Conservation (phyloP, 2,329 filamentous ascomycete species). For the Penicillium polonicum region DNA sequence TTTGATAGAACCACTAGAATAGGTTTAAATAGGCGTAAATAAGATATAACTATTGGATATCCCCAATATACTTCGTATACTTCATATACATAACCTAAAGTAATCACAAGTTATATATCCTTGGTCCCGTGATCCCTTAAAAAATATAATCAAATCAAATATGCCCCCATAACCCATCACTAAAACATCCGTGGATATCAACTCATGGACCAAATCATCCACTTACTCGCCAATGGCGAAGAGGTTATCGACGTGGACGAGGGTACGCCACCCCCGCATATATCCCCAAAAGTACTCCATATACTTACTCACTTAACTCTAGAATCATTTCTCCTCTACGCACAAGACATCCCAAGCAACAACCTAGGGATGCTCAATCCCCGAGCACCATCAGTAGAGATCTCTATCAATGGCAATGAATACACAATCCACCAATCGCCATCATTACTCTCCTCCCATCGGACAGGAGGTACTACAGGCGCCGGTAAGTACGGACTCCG, state of each 20-base stretch:
- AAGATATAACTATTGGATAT: neutral
- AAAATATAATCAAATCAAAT: neutral
- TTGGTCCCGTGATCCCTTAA: conserved; percentile 18
- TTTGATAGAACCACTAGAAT: neutral
- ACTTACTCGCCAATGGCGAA: conserved; percentile 44
- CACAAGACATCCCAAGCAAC: conserved; percentile 68
- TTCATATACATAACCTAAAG: neutral
- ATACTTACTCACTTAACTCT: conserved; percentile 12
- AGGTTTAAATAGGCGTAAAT: neutral
- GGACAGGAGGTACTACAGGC: conserved; percentile 71
- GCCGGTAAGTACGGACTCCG: conserved; percentile 52
- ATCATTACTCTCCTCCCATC: conserved; percentile 71
- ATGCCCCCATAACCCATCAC: neutral
- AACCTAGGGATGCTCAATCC: conserved; percentile 84
- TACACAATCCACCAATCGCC: conserved; percentile 81
- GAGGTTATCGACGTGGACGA: conserved; percentile 60
- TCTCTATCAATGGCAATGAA: conserved; percentile 68
- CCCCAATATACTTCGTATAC: neutral
- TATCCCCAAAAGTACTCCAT: neutral
- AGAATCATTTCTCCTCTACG: conserved; percentile 90
- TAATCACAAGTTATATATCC: neutral
- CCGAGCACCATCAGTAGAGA: conserved; percentile 61
- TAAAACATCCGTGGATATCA: neutral
- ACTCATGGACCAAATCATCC: conserved; percentile 22
- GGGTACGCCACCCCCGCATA: conserved; percentile 45